Conservation (phyloP, 805 yeast genomes). For the Candida easanensis region DNA sequence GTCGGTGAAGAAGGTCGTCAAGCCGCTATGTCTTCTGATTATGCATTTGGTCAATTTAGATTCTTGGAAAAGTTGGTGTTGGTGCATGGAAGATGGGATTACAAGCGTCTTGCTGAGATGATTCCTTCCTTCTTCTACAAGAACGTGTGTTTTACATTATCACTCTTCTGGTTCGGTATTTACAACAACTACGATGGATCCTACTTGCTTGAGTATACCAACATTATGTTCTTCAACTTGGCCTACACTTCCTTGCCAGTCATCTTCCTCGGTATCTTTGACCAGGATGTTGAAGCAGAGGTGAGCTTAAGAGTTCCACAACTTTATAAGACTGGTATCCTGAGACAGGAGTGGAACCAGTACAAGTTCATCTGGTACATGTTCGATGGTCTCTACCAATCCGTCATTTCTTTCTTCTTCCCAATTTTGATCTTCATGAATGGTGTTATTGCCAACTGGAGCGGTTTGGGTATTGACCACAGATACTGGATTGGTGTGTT, state of each 20-base stretch:
- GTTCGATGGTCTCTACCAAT: conserved; percentile 76
- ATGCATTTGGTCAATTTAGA: conserved; percentile 82
- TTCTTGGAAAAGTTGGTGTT: conserved; percentile 61
- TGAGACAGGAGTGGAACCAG: conserved; percentile 69
- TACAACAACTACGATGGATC: conserved; percentile 76
- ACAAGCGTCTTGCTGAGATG: conserved; percentile 79
- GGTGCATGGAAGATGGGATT: conserved; percentile 87
- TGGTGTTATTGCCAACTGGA: conserved; percentile 41
- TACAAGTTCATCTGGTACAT: conserved; percentile 69
- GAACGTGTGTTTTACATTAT: conserved; percentile 70
- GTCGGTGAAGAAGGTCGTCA: conserved; percentile 92
- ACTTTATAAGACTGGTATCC: conserved; percentile 68
- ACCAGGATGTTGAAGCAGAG: conserved; percentile 73
- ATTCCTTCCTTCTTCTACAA: conserved; percentile 79
- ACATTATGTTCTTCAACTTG: conserved; percentile 75
- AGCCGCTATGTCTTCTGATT: conserved; percentile 86
- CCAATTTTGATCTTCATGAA: conserved; percentile 57
- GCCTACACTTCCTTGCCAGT: conserved; percentile 83
- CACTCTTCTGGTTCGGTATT: conserved; percentile 79
- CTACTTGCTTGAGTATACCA: conserved; percentile 75
- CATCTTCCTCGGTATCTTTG: conserved; percentile 73
- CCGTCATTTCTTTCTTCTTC: conserved; percentile 68
- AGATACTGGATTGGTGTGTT: conserved; percentile 68
- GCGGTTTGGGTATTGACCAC: conserved; percentile 62
- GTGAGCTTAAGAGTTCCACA: conserved; percentile 74